Percentiles rank a stretch among this genome's conserved stretches.
Conservation (phyloP, 2,329 filamentous ascomycete species). For the Leptosphaerulina australis region DNA sequence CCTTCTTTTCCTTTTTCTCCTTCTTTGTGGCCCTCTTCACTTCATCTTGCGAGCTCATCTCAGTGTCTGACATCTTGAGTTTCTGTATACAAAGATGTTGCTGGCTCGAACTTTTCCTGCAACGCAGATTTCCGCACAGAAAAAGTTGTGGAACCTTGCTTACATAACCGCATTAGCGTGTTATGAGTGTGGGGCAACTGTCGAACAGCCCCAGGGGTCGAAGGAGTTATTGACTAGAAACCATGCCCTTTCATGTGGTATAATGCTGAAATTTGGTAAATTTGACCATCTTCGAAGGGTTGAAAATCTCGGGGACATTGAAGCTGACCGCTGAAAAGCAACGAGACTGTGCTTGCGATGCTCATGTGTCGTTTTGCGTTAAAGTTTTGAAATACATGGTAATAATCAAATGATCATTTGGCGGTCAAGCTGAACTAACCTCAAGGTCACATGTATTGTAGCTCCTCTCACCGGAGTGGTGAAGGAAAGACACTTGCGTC, state of each 20-base stretch:
- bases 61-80: constrained; percentile 16
- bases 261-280: not conserved
- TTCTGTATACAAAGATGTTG: not conserved
- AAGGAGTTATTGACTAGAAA: too few relatives aligned
- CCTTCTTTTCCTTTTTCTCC: constrained; percentile 35
- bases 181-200: constrained; percentile 15
- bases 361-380: not conserved
- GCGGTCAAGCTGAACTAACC: constrained; percentile 4
- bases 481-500: constrained; percentile 11
- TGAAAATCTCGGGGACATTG: not conserved
- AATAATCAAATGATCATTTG: constrained; percentile 10
- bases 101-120: constrained; percentile 13
- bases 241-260: too few relatives aligned
- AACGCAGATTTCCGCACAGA: constrained; percentile 14
- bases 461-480: constrained; percentile 10
- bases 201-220: not conserved
- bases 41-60: constrained; percentile 20
- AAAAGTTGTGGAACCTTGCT: constrained; percentile 10
- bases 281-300: not conserved
- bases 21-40: constrained; percentile 23
- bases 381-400: not conserved
- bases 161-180: constrained; percentile 15
- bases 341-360: not conserved
- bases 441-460: not conserved
- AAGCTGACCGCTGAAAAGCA: not conserved